phyloP scores from a whole-genome alignment of 345 rosid species.

The Arabis hirsuta region DNA sequence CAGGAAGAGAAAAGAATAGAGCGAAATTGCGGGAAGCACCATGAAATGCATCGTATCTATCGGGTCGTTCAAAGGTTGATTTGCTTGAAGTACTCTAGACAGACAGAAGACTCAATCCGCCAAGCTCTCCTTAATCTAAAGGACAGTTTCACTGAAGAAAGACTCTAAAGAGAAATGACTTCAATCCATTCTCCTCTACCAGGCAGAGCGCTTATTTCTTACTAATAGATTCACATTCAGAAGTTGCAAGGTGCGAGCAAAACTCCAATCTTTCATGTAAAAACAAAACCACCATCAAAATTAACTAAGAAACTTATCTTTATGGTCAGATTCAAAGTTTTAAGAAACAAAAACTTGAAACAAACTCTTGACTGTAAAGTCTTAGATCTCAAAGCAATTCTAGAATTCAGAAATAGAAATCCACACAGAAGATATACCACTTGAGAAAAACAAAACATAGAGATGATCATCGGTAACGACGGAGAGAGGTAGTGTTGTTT shows the following conservation, averaged over 20 bases:
- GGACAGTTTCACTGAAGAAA: constrained; percentile 54
- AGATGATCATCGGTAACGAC: constrained; percentile 63
- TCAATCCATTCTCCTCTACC: neutral
- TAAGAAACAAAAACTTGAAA: constrained; percentile 21
- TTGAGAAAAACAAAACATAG: constrained; percentile 16
- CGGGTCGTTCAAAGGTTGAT: constrained; percentile 65
- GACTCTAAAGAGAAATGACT: constrained; percentile 28
- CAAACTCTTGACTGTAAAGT: constrained; percentile 20
- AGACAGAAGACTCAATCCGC: constrained; percentile 66
- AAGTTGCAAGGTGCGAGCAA: neutral
- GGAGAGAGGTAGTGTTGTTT: constrained; percentile 62
- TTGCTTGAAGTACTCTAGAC: constrained; percentile 75
- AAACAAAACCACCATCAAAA: neutral
- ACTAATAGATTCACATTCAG: too few relatives aligned
- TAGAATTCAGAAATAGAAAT: constrained; percentile 21
- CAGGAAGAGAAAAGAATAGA: constrained; percentile 78
- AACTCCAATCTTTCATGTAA: too few relatives aligned
- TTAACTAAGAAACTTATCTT: neutral
- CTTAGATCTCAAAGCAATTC: neutral
- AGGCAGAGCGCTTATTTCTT: too few relatives aligned
- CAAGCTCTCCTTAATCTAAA: constrained; percentile 71
- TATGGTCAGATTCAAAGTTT: neutral
- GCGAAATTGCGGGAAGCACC: constrained; percentile 57
- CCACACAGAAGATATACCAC: constrained; percentile 35
- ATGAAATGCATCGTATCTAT: constrained; percentile 53